phyloP scores from a whole-genome alignment of 108 stramenopile species.

The Cyclotella baltica region DNA sequence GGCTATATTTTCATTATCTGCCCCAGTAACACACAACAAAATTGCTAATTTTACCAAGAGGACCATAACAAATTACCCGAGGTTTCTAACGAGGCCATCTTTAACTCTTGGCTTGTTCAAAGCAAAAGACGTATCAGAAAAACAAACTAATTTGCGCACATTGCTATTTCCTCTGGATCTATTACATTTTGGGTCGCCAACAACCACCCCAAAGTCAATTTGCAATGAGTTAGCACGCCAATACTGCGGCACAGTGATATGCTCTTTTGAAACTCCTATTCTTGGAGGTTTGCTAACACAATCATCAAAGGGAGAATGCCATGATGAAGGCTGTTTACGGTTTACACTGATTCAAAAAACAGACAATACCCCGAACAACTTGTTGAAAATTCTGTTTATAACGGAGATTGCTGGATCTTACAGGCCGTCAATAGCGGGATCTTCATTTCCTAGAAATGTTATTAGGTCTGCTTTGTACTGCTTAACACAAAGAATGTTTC shows the following conservation, averaged over 20 bases:
- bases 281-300: neutral
- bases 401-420: neutral
- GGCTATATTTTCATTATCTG: neutral
- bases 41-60: neutral
- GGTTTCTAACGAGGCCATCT: neutral
- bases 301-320: neutral
- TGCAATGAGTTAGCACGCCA: neutral
- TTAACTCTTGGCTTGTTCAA: neutral
- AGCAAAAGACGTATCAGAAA: neutral
- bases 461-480: neutral
- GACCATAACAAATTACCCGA: neutral
- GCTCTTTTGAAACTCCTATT: neutral
- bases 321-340: neutral
- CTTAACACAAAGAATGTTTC: neutral
- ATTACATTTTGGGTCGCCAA: neutral
- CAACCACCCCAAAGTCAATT: neutral
- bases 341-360: neutral
- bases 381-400: neutral
- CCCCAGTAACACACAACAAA: neutral
- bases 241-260: neutral
- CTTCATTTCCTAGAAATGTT: neutral
- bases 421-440: neutral
- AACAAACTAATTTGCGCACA: neutral
- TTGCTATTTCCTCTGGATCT: neutral
- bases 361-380: neutral